Conservation (phyloP, 352 stramenopile species). For the Blastocystis sp. region DNA sequence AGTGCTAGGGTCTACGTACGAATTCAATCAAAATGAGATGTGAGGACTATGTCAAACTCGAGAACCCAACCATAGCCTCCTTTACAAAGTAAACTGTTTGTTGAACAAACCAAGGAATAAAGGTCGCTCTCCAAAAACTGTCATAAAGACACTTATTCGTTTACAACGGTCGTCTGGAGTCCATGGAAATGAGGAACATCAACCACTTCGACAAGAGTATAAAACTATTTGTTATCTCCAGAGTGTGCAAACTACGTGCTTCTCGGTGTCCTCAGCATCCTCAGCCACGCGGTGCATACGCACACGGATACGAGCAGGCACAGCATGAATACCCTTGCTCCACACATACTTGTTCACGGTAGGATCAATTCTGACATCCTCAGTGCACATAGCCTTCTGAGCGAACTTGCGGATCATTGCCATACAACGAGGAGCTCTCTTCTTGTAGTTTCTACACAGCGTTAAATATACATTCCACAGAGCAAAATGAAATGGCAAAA, state of each 20-base stretch:
- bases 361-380: conserved; percentile 87
- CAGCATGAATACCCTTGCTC: conserved; percentile 91
- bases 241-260: conserved; percentile 80
- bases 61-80: conserved; percentile 26
- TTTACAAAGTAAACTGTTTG: conserved; percentile 55
- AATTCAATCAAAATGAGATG: conserved; percentile 34
- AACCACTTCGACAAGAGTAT: conserved; percentile 53
- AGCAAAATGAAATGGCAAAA: neutral
- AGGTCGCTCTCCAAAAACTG: conserved; percentile 23
- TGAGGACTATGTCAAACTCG: conserved; percentile 10
- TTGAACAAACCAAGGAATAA: neutral
- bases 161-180: conserved; percentile 43
- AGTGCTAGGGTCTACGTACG: conserved; percentile 14
- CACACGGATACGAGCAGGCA: conserved; percentile 91
- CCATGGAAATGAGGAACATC: conserved; percentile 54
- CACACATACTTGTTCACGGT: conserved; percentile 96
- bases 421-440: conserved; percentile 89
- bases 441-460: conserved; percentile 82
- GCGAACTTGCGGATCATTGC: conserved; percentile 95
- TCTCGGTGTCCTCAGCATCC: conserved; percentile 86
- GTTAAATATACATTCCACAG: conserved; percentile 63
- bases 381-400: conserved; percentile 89
- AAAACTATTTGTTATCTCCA: conserved; percentile 10
- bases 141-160: neutral
- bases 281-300: conserved; percentile 93